Base-by-base conservation (phyloP, 148 eudicot genomes). In the Pharnaceum exiguum region DNA sequence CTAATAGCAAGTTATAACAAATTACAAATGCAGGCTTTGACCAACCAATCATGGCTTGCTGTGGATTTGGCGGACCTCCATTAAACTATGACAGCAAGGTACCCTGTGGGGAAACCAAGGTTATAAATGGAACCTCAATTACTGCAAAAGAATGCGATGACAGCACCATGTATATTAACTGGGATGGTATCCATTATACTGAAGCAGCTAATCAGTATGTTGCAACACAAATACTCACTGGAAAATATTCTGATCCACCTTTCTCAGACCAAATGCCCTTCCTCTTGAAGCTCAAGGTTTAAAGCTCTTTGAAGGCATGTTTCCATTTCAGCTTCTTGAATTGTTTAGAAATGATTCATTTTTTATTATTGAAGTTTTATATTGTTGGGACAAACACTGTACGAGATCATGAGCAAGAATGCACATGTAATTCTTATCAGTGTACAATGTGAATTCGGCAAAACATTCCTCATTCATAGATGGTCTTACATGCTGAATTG, bases 51-150 rank as follows among this genome's bases (percentile, higher is more conserved):
- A 75, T 70, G 82, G 95, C 87, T 27, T 93, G 99, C 62, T 93
- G 99, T 53, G 99, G 99, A 4, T 74, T 71, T 39, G 99, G 99
- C 51, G 99, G 99, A 26, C 68, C 88, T 0, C 96, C 97, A 17
- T 33, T 87, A 69, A 91, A 91, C 57, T 87, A 80, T 16, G 86
- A 87, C 64, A 75, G 77, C 46, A 50, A 78, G 26, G 65, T 87
- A 3, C 13, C 62, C 3, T 91, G 97, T 64, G 99, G 99, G 11
- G 76, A 62, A 71, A 85, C 83, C 4, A 79, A 79, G 46, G 67
- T 77, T 5, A 24, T 93, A 25, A 86, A 89, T 44, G 98, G 98
- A 38, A 93, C 70, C 28, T 63, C 80, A 12, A 72, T 86, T 28
- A 78, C 86, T 1, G 79, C 90, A 42, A 77, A 67, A 60, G 96